Percentiles rank a stretch among this genome's conserved stretches.
Evolutionary conservation across 2,329 filamentous ascomycete species (phyloP).

Genomic region (Claviceps capensis): DNA sequence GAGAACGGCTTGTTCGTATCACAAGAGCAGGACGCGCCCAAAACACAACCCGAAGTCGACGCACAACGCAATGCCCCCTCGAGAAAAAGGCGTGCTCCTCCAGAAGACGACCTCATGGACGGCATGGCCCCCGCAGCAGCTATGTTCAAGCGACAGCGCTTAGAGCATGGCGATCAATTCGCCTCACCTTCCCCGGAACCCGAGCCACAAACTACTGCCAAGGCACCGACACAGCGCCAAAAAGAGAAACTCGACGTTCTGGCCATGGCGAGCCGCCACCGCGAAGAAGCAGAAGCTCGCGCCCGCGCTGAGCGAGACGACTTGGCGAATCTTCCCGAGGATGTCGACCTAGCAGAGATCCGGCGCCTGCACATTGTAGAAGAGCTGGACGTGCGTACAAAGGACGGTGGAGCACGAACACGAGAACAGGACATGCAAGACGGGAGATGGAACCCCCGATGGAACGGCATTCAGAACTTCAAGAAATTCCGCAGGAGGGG

Average conservation of each 20-base stretch:
- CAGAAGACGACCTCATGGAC: conserved; percentile 48
- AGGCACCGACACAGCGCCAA: conserved; percentile 26
- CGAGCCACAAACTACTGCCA: conserved; percentile 8
- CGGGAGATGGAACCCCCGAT: conserved; percentile 67
- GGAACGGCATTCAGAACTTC: conserved; percentile 94
- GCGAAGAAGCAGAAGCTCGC: conserved; percentile 53
- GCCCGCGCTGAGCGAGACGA: conserved; percentile 40
- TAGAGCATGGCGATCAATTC: conserved; percentile 42
- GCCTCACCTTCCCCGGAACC: conserved; percentile 15
- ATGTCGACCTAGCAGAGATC: conserved; percentile 60
- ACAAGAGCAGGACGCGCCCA: conserved; percentile 24
- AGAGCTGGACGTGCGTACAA: conserved; percentile 50
- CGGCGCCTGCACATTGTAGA: conserved; percentile 64
- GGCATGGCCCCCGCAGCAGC: conserved; percentile 63
- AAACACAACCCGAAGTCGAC: conserved; percentile 11
- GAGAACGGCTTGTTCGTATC: conserved; percentile 43
- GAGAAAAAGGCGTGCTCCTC: conserved; percentile 33
- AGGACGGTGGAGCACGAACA: conserved; percentile 15
- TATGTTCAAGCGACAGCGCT: conserved; percentile 63
- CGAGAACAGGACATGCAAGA: conserved; percentile 37
- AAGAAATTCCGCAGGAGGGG: conserved; percentile 66
- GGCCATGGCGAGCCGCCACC: conserved; percentile 46
- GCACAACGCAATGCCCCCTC: conserved; percentile 14
- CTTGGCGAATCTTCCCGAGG: conserved; percentile 37
- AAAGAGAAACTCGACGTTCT: conserved; percentile 54